Base-by-base conservation (phyloP, 2,329 filamentous ascomycete genomes). In the Cadophora sp. region DNA sequence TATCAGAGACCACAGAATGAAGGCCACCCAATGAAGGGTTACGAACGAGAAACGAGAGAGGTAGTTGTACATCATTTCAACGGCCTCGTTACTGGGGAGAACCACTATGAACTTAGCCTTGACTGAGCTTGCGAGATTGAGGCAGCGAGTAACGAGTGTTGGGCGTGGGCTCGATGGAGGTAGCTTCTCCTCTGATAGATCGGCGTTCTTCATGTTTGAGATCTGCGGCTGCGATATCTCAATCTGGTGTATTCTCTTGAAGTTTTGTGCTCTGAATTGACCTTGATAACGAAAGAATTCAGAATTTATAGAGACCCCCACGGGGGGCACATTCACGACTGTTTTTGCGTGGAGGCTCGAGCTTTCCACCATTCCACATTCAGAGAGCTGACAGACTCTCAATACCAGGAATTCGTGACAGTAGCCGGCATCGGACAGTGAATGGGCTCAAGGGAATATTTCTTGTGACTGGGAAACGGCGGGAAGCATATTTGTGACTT, bases 1-100 rank as follows among this genome's bases (percentile, higher is more conserved):
- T 22, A 89, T 33, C 11, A 91, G 74, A 59, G 81, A 83, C 8
- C 84, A 83, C 9, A 79, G 68, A 67, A 89, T 81, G 75, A 92
- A 91, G 0, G 30, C 45, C 1, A 50, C 13, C 45, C 45, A 62
- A 36, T 62, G 59, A 39, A 50, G 18, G 18, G 43, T 20, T 14
- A 50, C 45, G 27, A 61, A 61, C 2, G 22, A n/a, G n/a, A 48
- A 48, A 8, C 27, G 13, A 7, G 24, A 14, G 18, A 61, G 2
- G 30, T 48, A 48, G n/a, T n/a, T 20, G 30, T 48, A 48, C 18
- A 36, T 27, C 24, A 14, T 30, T 8, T 11, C 33, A 20, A 18
- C 22, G 14, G 18, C 13, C n/a, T 43, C 36, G 27, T 9, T 7
- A 6, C 14, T 8, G 9, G 24, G 24, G 1, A 39, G 20, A 43